These are phyloP conservation scores for Geotrichum australiense DNA, from an alignment of 1,139 yeast genomes.

Conservation along the genomic window DNA sequence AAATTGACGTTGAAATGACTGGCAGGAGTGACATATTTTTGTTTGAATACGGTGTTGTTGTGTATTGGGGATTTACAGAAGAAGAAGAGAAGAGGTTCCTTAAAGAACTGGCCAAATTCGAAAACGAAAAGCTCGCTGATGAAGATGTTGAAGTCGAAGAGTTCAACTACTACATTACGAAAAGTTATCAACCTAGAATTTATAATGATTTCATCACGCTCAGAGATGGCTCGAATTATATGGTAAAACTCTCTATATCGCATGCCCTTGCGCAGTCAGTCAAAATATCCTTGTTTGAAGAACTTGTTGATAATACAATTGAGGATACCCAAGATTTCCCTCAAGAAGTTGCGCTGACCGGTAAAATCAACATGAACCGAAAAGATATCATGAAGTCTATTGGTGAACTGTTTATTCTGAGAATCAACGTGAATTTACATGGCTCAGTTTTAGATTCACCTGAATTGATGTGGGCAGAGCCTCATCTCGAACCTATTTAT, in stretches of 20 bases:
- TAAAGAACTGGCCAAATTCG: constrained; percentile 78
- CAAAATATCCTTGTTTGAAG: constrained; percentile 89
- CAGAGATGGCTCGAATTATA: constrained; percentile 83
- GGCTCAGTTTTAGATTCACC: constrained; percentile 96
- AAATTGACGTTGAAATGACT: constrained; percentile 71
- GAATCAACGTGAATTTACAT: constrained; percentile 79
- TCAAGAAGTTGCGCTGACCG: constrained; percentile 87
- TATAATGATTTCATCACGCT: constrained; percentile 91
- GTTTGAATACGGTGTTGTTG: constrained; percentile 92
- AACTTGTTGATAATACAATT: constrained; percentile 88
- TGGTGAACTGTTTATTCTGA: constrained; percentile 84
- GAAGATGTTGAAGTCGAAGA: constrained; percentile 94
- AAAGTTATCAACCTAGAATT: constrained; percentile 88
- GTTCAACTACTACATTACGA: constrained; percentile 87
- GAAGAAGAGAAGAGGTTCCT: constrained; percentile 80
- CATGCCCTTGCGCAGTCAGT: constrained; percentile 92
- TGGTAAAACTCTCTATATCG: constrained; percentile 81
- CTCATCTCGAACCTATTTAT: constrained; percentile 92
- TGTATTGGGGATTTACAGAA: constrained; percentile 88
- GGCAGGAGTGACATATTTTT: constrained; percentile 71
- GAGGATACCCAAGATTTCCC: constrained; percentile 97
- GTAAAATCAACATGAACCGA: constrained; percentile 89
- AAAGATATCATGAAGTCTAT: constrained; percentile 94
- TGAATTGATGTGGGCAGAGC: constrained; percentile 98
- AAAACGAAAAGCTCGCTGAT: constrained; percentile 78